Evolutionary conservation across 192 early-diverging fungal species (phyloP).

Genomic region (Rhizophagus clarus): DNA sequence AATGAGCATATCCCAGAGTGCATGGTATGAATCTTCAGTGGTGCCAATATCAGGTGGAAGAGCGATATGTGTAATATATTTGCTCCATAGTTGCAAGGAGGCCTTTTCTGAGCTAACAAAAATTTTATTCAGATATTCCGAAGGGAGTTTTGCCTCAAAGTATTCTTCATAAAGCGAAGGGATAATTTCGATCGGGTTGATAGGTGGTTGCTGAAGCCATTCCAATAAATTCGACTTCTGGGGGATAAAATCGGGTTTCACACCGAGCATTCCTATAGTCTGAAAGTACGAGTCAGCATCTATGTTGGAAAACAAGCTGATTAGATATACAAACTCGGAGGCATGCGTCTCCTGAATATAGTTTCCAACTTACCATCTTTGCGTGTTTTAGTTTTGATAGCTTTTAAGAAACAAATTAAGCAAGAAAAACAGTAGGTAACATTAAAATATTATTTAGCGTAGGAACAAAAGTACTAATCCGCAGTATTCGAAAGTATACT

Average conservation of each 20-base stretch:
- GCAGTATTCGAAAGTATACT: no score
- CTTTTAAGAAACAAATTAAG: no score
- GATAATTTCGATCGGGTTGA: not conserved
- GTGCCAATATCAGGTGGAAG: not conserved
- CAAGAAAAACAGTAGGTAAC: not conserved
- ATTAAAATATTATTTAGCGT: not conserved
- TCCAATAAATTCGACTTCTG: not conserved
- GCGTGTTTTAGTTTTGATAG: no score
- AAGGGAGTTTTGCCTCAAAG: not conserved
- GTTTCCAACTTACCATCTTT: no score
- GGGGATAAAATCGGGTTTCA: slow-evolving; percentile 5
- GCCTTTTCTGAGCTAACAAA: slow-evolving; percentile 18
- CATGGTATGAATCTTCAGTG: slow-evolving; percentile 15
- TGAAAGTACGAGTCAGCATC: not conserved
- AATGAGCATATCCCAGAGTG: slow-evolving; percentile 13
- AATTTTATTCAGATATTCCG: slow-evolving; percentile 11
- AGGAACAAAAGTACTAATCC: not conserved
- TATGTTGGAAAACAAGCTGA: not conserved
- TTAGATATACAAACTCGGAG: not conserved
- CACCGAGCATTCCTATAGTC: not conserved
- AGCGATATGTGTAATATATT: slow-evolving; percentile 10
- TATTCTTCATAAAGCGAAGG: not conserved
- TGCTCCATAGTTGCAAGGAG: not conserved
- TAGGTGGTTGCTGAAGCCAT: slow-evolving; percentile 3
- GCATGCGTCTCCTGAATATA: not conserved